phyloP scores from a whole-genome alignment of 2,329 filamentous ascomycete species.

The Clathrospora elynae region DNA sequence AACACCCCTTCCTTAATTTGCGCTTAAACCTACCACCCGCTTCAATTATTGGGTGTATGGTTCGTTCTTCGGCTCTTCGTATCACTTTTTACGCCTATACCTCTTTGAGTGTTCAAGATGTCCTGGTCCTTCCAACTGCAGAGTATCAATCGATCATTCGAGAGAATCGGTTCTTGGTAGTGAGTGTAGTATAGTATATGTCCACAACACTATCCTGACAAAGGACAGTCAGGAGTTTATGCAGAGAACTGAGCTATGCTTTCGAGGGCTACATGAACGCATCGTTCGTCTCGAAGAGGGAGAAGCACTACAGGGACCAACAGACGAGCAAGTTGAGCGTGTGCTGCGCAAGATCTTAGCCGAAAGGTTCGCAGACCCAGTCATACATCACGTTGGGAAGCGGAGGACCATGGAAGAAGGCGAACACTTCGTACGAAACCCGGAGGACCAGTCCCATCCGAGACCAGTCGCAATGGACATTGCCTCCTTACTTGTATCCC shows the following conservation, averaged over 20 bases:
- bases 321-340: slow-evolving; percentile 44
- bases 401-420: slow-evolving; percentile 18
- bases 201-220: slow-evolving; percentile 8
- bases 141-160: slow-evolving; percentile 41
- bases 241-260: slow-evolving; percentile 36
- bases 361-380: slow-evolving; percentile 33
- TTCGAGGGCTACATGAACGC: slow-evolving; percentile 37
- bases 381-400: slow-evolving; percentile 12
- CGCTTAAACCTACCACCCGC: background rate
- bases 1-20: background rate
- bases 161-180: slow-evolving; percentile 43
- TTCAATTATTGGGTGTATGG: no score
- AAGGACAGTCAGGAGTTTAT: slow-evolving; percentile 35
- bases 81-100: no score
- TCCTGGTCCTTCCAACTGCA: slow-evolving; percentile 41
- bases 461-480: slow-evolving; percentile 30
- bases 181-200: slow-evolving; percentile 15
- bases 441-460: slow-evolving; percentile 12
- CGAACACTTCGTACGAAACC: slow-evolving; percentile 28
- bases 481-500: slow-evolving; percentile 31
- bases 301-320: slow-evolving; percentile 28
- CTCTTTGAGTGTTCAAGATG: slow-evolving; percentile 21
- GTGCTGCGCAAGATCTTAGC: slow-evolving; percentile 45
- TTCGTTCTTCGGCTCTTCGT: no score
- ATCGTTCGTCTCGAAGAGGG: slow-evolving; percentile 34